phyloP scores from a whole-genome alignment of 805 yeast genomes.

The Sugiyamaella lignohabitans region DNA sequence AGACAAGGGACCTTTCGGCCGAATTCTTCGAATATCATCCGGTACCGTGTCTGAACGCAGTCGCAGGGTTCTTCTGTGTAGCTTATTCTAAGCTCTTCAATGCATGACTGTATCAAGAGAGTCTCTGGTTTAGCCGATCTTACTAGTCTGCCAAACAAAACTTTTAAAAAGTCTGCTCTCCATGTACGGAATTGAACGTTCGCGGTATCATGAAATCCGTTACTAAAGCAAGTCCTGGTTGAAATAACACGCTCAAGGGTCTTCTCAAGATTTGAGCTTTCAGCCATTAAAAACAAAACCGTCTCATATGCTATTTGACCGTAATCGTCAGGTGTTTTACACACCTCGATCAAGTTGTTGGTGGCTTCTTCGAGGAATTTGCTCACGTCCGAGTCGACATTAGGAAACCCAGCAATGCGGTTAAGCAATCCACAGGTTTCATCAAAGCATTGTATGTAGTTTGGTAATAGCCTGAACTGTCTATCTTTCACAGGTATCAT shows the following conservation, averaged over 20 bases:
- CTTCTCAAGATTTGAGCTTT: slow-evolving; percentile 1
- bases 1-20: background rate
- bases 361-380: slow-evolving; percentile 6
- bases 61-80: slow-evolving; percentile 5
- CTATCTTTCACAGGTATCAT: background rate
- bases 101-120: slow-evolving; percentile 6
- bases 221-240: slow-evolving; percentile 5
- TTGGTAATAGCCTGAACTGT: too few relatives aligned
- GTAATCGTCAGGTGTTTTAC: slow-evolving; percentile 2
- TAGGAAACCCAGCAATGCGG: slow-evolving; percentile 2
- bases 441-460: slow-evolving; percentile 12
- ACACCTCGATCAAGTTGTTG: slow-evolving; percentile 5
- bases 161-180: slow-evolving; percentile 15
- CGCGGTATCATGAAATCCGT: slow-evolving; percentile 4
- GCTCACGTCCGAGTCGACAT: background rate
- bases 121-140: background rate
- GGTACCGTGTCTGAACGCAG: slow-evolving; percentile 6
- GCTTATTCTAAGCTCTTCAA: slow-evolving; percentile 8
- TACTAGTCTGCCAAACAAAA: slow-evolving; percentile 2
- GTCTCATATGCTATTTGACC: slow-evolving; percentile 17
- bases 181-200: slow-evolving; percentile 9
- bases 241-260: slow-evolving; percentile 2
- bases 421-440: slow-evolving; percentile 10
- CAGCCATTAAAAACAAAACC: slow-evolving; percentile 7
- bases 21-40: slow-evolving; percentile 5